Conservation (phyloP, 2,329 filamentous ascomycete species). For the Sporothrix humicola region DNA sequence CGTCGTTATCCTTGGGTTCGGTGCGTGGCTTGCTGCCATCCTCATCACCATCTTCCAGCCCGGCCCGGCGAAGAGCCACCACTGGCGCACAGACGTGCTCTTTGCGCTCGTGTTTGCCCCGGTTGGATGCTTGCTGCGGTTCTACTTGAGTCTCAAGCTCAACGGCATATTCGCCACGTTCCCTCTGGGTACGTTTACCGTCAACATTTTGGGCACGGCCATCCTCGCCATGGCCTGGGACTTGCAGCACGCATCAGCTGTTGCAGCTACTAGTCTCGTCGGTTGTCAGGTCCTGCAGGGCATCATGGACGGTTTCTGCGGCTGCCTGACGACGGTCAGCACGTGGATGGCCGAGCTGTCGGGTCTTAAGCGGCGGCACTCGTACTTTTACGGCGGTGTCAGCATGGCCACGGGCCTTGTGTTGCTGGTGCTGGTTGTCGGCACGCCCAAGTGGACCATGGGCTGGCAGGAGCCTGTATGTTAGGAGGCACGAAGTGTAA, state of each 20-base stretch:
- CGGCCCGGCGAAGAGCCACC: slow-evolving; percentile 56
- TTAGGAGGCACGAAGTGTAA: not conserved
- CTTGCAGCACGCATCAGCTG: slow-evolving; percentile 64
- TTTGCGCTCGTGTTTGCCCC: slow-evolving; percentile 86
- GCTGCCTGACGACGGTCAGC: slow-evolving; percentile 69
- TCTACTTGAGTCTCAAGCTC: slow-evolving; percentile 72
- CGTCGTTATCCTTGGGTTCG: slow-evolving; percentile 69
- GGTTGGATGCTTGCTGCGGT: slow-evolving; percentile 75
- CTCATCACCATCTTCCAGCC: slow-evolving; percentile 75
- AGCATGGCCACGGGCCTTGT: slow-evolving; percentile 66
- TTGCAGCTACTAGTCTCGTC: slow-evolving; percentile 57
- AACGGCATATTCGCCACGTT: slow-evolving; percentile 72
- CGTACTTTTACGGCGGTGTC: slow-evolving; percentile 70
- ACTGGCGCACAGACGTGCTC: slow-evolving; percentile 76
- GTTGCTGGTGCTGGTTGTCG: slow-evolving; percentile 73
- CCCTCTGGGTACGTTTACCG: slow-evolving; percentile 83
- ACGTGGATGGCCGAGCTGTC: slow-evolving; percentile 69
- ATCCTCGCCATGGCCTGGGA: slow-evolving; percentile 79
- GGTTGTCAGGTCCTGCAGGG: slow-evolving; percentile 69
- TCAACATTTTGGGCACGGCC: slow-evolving; percentile 78
- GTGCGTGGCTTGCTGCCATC: slow-evolving; percentile 78
- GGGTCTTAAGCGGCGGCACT: slow-evolving; percentile 53
- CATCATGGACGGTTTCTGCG: slow-evolving; percentile 71
- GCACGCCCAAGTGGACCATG: slow-evolving; percentile 73
- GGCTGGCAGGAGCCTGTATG: slow-evolving; percentile 49